Evolutionary conservation across 805 yeast species (phyloP), one percentile per base, ranked within the genome.

Genomic region (Candida chauliodis): DNA sequence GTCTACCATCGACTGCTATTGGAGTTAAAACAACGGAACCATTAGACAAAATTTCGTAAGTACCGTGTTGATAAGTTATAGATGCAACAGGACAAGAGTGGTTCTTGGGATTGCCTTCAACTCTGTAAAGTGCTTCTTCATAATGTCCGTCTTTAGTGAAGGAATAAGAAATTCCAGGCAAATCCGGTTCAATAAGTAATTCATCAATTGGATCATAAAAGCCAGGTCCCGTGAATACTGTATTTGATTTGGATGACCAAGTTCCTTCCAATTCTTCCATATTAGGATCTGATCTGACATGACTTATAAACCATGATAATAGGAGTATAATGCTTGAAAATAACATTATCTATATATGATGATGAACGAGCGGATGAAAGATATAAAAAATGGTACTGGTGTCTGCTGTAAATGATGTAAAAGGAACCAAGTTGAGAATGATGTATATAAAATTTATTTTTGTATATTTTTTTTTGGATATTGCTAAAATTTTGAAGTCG

Each of bases 201-300:
- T 93, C 99, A 56, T 91, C 96, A 20, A 89, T 84, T 2, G 99
- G 99, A 59, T 93, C 98, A 58, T 78, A 93, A 56, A 93, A 93
- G 2, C 90, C 84, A 5, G 98, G 96, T 0, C 99, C 99, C 1
- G 99, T 93, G 67, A 91, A 82, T 6, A 93, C 99, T 9, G 95
- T 80, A 59, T 85, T 86, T 9, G 97, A 81, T 61, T 93, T 93
- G 13, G 97, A 83, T 1, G 90, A 63, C 99, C 99, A 93, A 0
- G 99, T 93, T 5, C 99, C 99, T 29, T 70, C 85, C 33, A 87
- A 54, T 48, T 69, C 74, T 14, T 46, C 50, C 65, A 57, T 66
- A 47, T 52, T 62, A 15, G 72, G 70, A 19, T 56, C 67, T 4
- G 60, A 63, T 11, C 38, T 17, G 18, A 41, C 58, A 2, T 43